Conservation (phyloP, 768 basidiomycete genomes). For the Hypsizygus marmoreus region DNA sequence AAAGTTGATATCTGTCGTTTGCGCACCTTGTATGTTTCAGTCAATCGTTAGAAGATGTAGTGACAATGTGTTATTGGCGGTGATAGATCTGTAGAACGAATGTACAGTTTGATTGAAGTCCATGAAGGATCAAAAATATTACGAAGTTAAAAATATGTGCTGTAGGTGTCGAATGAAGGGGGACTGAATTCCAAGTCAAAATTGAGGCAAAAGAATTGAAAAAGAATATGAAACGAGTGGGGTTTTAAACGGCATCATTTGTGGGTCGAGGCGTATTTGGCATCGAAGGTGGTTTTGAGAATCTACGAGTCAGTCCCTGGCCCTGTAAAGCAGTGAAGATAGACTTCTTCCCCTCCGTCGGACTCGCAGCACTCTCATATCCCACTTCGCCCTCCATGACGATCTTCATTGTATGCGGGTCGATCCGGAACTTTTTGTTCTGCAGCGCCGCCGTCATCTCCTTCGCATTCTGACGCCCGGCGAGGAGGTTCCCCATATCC, state of each 20-base stretch:
- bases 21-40: no score
- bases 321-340: slow-evolving; percentile 35
- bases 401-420: slow-evolving; percentile 50
- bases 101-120: no score
- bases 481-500: slow-evolving; percentile 46
- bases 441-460: slow-evolving; percentile 43
- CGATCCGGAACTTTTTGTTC: slow-evolving; percentile 52
- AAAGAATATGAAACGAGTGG: no score
- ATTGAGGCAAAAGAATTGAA: not conserved
- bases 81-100: no score
- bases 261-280: slow-evolving; percentile 7
- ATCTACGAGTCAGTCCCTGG: slow-evolving; percentile 6
- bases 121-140: no score
- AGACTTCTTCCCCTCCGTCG: slow-evolving; percentile 31
- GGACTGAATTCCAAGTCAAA: not conserved
- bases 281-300: slow-evolving; percentile 6
- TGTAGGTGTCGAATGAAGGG: not conserved
- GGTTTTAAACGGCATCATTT: slow-evolving; percentile 3
- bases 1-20: not conserved
- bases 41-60: no score
- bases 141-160: not conserved
- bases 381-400: slow-evolving; percentile 55
- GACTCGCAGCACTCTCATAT: slow-evolving; percentile 42
- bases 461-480: slow-evolving; percentile 37
- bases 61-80: no score